These are phyloP conservation scores for Athelia psychrophila DNA, from an alignment of 1,284 basidiomycete species.

Conservation along the genomic window DNA sequence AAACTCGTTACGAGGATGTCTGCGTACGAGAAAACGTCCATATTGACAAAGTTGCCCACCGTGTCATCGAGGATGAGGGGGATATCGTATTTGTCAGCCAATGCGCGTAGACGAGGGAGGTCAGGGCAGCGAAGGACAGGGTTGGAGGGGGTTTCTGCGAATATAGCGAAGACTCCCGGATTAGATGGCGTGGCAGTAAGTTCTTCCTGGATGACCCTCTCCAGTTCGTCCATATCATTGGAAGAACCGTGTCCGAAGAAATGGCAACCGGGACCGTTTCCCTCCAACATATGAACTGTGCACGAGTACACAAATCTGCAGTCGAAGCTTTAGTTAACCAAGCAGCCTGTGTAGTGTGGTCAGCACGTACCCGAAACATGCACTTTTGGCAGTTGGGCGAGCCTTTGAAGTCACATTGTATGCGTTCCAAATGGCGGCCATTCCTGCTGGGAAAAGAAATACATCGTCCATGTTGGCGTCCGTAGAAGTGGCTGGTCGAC, in stretches of 20 bases:
- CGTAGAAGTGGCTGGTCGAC: slow-evolving; percentile 46
- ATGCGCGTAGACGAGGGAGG: slow-evolving; percentile 43
- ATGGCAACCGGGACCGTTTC: slow-evolving; percentile 95
- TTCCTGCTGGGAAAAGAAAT: slow-evolving; percentile 85
- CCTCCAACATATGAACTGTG: slow-evolving; percentile 94
- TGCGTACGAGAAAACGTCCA: slow-evolving; percentile 57
- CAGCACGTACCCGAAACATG: slow-evolving; percentile 83
- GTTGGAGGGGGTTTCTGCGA: slow-evolving; percentile 32
- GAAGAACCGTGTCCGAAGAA: slow-evolving; percentile 87
- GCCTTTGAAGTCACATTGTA: slow-evolving; percentile 69
- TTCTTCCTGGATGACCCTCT: slow-evolving; percentile 55
- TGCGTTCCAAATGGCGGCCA: slow-evolving; percentile 92
- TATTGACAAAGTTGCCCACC: slow-evolving; percentile 66
- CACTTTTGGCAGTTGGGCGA: slow-evolving; percentile 69
- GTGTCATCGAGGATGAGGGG: slow-evolving; percentile 66
- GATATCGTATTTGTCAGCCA: slow-evolving; percentile 59
- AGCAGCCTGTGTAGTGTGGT: slow-evolving; percentile 18
- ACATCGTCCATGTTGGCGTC: slow-evolving; percentile 83
- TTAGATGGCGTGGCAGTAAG: slow-evolving; percentile 32
- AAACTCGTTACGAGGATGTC: slow-evolving; percentile 63
- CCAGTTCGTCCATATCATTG: slow-evolving; percentile 74
- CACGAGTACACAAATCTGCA: slow-evolving; percentile 94
- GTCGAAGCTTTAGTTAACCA: not conserved
- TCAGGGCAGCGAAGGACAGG: slow-evolving; percentile 57
- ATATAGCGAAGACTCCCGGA: slow-evolving; percentile 6